Evolutionary conservation across 768 basidiomycete species (phyloP).

Genomic region (Scleroderma citrinum): DNA sequence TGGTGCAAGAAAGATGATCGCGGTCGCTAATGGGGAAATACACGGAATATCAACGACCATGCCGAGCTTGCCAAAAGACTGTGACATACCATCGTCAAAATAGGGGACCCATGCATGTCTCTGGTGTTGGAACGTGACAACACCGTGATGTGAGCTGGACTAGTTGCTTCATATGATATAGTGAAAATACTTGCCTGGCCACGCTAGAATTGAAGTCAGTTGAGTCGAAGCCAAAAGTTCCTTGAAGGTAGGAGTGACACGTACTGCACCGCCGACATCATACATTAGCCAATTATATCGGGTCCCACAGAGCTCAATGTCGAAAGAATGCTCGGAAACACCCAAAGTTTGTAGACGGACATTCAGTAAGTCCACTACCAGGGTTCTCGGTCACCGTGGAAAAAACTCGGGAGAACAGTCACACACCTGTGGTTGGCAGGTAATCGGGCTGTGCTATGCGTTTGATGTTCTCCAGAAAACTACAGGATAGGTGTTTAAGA

Average conservation of each 20-base stretch:
- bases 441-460: slow-evolving; percentile 68
- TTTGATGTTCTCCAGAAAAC: slow-evolving; percentile 62
- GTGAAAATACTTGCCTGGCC: slow-evolving; percentile 45
- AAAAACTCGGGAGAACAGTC: not conserved
- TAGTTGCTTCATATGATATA: slow-evolving; percentile 5
- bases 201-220: slow-evolving; percentile 34
- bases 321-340: slow-evolving; percentile 70
- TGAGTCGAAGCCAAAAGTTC: slow-evolving; percentile 1
- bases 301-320: slow-evolving; percentile 55
- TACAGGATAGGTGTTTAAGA: slow-evolving; percentile 19
- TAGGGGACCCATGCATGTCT: slow-evolving; percentile 79
- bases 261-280: slow-evolving; percentile 78
- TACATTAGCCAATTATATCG: slow-evolving; percentile 74
- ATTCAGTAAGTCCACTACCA: slow-evolving; percentile 66
- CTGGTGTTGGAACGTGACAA: slow-evolving; percentile 30
- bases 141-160: slow-evolving; percentile 11
- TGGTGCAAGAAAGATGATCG: slow-evolving; percentile 83
- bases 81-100: slow-evolving; percentile 70
- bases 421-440: slow-evolving; percentile 58
- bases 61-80: slow-evolving; percentile 9
- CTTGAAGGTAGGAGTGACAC: slow-evolving; percentile 22
- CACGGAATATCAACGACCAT: slow-evolving; percentile 11
- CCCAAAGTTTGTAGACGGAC: slow-evolving; percentile 79
- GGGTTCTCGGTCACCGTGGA: not conserved
- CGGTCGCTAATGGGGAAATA: slow-evolving; percentile 47